phyloP scores from a whole-genome alignment of 805 yeast species.

The Saccharomycopsis guyanensis region DNA sequence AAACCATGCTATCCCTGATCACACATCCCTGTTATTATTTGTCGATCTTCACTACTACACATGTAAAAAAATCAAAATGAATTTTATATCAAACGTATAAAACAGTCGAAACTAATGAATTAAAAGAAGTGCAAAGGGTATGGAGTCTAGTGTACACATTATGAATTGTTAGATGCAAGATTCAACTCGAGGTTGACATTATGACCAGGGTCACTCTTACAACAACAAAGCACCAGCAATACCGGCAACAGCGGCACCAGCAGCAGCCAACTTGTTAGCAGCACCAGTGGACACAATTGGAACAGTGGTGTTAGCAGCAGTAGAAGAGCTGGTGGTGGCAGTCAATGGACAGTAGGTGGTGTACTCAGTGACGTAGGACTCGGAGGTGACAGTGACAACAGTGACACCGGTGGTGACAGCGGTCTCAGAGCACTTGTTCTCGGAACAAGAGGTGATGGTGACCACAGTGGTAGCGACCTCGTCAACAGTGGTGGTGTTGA shows the following conservation, averaged over 20 bases:
- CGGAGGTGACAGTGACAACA: slow-evolving; percentile 23
- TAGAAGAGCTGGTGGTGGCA: background rate
- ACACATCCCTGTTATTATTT: no score
- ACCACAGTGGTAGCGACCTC: slow-evolving; percentile 25
- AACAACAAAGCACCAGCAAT: slow-evolving; percentile 12
- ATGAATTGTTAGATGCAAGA: slow-evolving; percentile 1
- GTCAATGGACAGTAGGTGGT: slow-evolving; percentile 27
- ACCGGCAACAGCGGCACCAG: slow-evolving; percentile 13
- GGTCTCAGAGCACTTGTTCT: slow-evolving; percentile 22
- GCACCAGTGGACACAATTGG: slow-evolving; percentile 10
- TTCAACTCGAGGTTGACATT: no score
- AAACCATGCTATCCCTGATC: no score
- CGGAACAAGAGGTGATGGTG: slow-evolving; percentile 25
- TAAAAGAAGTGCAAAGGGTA: background rate
- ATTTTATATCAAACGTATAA: no score
- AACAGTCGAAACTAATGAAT: background rate
- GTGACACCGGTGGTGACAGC: slow-evolving; percentile 26
- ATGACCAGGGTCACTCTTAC: background rate
- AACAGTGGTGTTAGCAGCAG: slow-evolving; percentile 1
- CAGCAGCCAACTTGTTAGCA: slow-evolving; percentile 12
- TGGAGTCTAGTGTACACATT: background rate
- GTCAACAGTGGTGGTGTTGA: slow-evolving; percentile 17
- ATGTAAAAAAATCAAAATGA: no score
- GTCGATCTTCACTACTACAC: no score
- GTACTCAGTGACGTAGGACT: slow-evolving; percentile 23